A percentile compares a stretch with the other conserved stretches of the same genome.
phyloP scores from a whole-genome alignment of 345 rosid species.

The Excoecaria agallocha region DNA sequence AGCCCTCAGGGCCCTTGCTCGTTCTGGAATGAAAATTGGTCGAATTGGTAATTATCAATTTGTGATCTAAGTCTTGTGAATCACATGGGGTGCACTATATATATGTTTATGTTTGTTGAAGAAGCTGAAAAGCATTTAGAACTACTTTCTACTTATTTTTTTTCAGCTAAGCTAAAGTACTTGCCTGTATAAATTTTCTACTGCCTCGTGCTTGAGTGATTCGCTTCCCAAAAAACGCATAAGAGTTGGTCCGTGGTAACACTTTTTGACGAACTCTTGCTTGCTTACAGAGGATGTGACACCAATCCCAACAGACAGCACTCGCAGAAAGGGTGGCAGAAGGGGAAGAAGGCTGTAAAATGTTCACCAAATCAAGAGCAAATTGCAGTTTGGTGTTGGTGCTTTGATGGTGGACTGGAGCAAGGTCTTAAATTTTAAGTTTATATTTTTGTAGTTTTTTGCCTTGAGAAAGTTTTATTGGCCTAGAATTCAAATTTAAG shows the following conservation, averaged over 20 bases:
- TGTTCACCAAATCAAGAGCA: background rate
- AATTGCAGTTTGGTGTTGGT: background rate
- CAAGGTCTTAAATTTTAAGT: background rate
- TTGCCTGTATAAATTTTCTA: too few relatives aligned
- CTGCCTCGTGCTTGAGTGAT: background rate
- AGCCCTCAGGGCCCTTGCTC: slow-evolving; percentile 90
- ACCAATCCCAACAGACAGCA: slow-evolving; percentile 89
- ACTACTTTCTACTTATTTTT: too few relatives aligned
- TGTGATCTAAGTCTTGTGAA: background rate
- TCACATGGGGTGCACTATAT: too few relatives aligned
- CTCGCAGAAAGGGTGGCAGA: slow-evolving; percentile 90
- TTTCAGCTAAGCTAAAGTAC: too few relatives aligned
- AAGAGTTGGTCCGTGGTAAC: background rate
- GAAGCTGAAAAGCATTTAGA: too few relatives aligned
- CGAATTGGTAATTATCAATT: slow-evolving; percentile 61
- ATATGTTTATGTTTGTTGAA: too few relatives aligned
- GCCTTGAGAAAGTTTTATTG: background rate
- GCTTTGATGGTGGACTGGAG: background rate
- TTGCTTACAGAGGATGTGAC: slow-evolving; percentile 80
- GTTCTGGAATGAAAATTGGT: slow-evolving; percentile 92
- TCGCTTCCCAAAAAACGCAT: background rate
- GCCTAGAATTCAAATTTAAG: slow-evolving; percentile 1
- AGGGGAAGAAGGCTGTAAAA: slow-evolving; percentile 80
- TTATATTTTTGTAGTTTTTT: slow-evolving; percentile 6
- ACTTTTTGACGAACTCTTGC: background rate